Conservation (phyloP, 495 filamentous ascomycete genomes). For the Staphylotrichum tortipilum region DNA sequence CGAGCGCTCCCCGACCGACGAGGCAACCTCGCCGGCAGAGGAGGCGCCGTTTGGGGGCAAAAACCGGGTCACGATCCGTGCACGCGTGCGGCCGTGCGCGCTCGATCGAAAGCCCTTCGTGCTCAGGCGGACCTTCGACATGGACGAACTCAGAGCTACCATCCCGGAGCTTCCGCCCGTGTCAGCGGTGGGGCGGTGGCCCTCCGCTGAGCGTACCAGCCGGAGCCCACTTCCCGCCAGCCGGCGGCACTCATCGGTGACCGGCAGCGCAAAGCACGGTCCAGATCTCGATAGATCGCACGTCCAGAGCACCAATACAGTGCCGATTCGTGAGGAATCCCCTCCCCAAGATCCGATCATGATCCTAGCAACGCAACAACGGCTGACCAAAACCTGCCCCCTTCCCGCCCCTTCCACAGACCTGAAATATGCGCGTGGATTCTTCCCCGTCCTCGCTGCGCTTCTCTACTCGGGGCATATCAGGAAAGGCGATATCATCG, state of each 20-base stretch:
- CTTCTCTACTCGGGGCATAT: conserved; percentile 45
- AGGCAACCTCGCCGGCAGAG: background rate
- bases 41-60: background rate
- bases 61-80: conserved; percentile 36
- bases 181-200: background rate
- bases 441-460: conserved; percentile 43
- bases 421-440: conserved; percentile 38
- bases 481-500: conserved; percentile 41
- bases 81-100: conserved; percentile 34
- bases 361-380: background rate
- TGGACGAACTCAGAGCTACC: conserved; percentile 34
- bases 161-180: conserved; percentile 21
- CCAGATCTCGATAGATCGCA: conserved; percentile 11
- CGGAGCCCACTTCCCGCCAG: background rate
- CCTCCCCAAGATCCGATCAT: background rate
- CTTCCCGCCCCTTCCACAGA: conserved; percentile 24
- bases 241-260: conserved; percentile 7
- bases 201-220: conserved; percentile 1
- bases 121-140: conserved; percentile 39
- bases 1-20: conserved; percentile 12
- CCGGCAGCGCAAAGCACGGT: background rate
- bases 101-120: conserved; percentile 36
- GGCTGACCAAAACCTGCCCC: background rate
- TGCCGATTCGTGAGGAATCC: conserved; percentile 41
- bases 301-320: conserved; percentile 26